phyloP scores from a whole-genome alignment of 1,284 basidiomycete species.

The Blastosporella zonata region DNA sequence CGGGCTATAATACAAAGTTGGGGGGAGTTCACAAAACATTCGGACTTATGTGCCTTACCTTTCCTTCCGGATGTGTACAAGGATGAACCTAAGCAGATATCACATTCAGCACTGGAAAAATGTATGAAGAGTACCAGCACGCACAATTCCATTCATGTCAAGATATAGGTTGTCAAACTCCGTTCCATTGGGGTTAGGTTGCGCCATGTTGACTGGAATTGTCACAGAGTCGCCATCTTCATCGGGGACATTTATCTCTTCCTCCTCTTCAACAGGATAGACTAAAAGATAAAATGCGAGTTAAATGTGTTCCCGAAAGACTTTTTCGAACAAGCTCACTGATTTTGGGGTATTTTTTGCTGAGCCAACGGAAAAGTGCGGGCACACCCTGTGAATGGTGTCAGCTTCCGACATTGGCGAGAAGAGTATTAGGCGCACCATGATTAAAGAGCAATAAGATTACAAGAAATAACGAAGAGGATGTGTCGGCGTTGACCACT shows the following conservation, averaged over 20 bases:
- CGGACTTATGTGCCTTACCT: slow-evolving; percentile 42
- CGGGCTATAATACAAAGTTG: slow-evolving; percentile 49
- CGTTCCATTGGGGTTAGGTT: slow-evolving; percentile 91
- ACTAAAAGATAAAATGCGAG: slow-evolving; percentile 41
- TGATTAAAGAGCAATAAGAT: slow-evolving; percentile 5
- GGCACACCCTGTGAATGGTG: slow-evolving; percentile 75
- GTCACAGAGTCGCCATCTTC: slow-evolving; percentile 67
- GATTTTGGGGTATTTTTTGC: slow-evolving; percentile 96
- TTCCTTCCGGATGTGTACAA: slow-evolving; percentile 97
- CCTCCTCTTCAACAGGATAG: slow-evolving; percentile 79
- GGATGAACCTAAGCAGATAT: slow-evolving; percentile 78
- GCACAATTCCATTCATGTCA: slow-evolving; percentile 88
- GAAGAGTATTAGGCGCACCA: slow-evolving; percentile 10
- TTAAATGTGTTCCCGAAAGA: background rate
- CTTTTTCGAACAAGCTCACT: slow-evolving; percentile 42
- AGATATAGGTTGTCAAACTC: slow-evolving; percentile 98
- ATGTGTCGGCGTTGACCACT: background rate
- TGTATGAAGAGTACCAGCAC: slow-evolving; percentile 13
- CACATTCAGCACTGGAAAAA: slow-evolving; percentile 4
- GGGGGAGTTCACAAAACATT: slow-evolving; percentile 6
- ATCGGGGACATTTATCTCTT: slow-evolving; percentile 65
- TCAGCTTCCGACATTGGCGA: background rate
- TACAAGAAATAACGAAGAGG: background rate
- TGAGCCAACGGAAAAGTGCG: slow-evolving; percentile 92
- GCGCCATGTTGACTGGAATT: slow-evolving; percentile 81